Percentiles rank a stretch among this genome's conserved stretches.
Evolutionary conservation across 2,329 filamentous ascomycete genomes (phyloP).

Genomic region (Thyridium curvatum): DNA sequence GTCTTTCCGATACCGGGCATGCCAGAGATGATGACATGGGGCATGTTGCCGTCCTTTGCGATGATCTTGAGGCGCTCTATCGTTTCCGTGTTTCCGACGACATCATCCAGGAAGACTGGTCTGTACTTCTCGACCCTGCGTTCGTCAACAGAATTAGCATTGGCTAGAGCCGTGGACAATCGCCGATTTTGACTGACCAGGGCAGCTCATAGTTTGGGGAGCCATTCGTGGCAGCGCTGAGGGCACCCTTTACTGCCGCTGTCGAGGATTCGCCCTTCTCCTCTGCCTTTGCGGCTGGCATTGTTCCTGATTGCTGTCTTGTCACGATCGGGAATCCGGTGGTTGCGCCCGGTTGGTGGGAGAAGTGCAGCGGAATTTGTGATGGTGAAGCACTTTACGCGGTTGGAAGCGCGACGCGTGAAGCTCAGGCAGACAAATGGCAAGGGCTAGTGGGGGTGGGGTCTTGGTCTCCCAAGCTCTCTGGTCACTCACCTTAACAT

Average conservation of each 20-base stretch:
- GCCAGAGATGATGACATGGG: slow-evolving; percentile 97
- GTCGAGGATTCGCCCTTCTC: slow-evolving; percentile 56
- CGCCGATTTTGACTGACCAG: slow-evolving; percentile 49
- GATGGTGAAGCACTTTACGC: too few relatives aligned
- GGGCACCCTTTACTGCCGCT: slow-evolving; percentile 48
- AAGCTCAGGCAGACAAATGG: too few relatives aligned
- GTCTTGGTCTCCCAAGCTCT: too few relatives aligned
- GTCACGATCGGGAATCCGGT: too few relatives aligned
- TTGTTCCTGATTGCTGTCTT: slow-evolving; percentile 14
- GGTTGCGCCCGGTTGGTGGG: too few relatives aligned
- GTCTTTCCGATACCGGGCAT: slow-evolving; percentile 99
- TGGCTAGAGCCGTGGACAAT: too few relatives aligned
- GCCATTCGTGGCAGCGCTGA: slow-evolving; percentile 43
- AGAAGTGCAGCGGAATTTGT: too few relatives aligned
- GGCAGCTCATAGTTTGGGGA: slow-evolving; percentile 65
- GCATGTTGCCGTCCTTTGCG: slow-evolving; percentile 98
- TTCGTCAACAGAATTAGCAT: slow-evolving; percentile 11
- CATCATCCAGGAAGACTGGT: slow-evolving; percentile 88
- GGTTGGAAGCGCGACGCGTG: too few relatives aligned
- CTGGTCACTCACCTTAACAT: too few relatives aligned
- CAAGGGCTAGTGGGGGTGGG: too few relatives aligned
- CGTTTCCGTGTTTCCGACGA: slow-evolving; percentile 96
- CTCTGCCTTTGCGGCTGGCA: slow-evolving; percentile 44
- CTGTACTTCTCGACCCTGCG: slow-evolving; percentile 96
- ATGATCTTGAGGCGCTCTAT: slow-evolving; percentile 98